Percentiles rank a stretch among this genome's conserved stretches.
Evolutionary conservation across 2,329 filamentous ascomycete species (phyloP).

Genomic region (Lojkania enalia): DNA sequence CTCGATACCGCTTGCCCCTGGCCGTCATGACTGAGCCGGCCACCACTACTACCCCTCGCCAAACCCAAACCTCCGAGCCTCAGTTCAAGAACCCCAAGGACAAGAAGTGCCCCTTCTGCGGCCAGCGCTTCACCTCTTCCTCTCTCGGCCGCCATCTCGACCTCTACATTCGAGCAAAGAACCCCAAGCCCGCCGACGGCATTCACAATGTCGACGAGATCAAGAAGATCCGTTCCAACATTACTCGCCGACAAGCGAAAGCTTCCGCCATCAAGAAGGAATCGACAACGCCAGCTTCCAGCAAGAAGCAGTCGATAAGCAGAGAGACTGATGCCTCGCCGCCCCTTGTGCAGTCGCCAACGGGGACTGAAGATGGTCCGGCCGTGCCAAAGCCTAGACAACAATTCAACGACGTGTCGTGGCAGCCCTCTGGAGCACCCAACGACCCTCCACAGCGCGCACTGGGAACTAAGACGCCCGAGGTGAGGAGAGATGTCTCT

Average conservation of each 20-base stretch:
- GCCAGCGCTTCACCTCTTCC: constrained; percentile 88
- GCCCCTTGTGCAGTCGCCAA: constrained; percentile 27
- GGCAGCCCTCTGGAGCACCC: constrained; percentile 78
- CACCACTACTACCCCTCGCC: constrained; percentile 38
- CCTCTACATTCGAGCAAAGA: constrained; percentile 90
- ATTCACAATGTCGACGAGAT: constrained; percentile 91
- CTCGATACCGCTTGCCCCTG: not conserved
- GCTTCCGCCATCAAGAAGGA: constrained; percentile 62
- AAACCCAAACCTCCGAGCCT: constrained; percentile 30
- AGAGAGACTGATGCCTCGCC: constrained; percentile 30
- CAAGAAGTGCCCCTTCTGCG: constrained; percentile 84
- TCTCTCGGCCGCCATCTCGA: constrained; percentile 92
- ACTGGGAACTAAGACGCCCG: constrained; percentile 52
- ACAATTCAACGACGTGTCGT: constrained; percentile 65
- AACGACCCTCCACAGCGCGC: constrained; percentile 64
- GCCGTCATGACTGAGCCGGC: constrained; percentile 29
- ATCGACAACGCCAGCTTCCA: constrained; percentile 57
- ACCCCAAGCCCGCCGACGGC: constrained; percentile 83
- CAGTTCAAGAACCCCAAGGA: constrained; percentile 69
- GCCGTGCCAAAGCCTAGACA: constrained; percentile 44
- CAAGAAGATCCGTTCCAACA: constrained; percentile 75
- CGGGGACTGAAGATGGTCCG: constrained; percentile 32
- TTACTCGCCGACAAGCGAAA: constrained; percentile 83
- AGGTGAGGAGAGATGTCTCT: constrained; percentile 41
- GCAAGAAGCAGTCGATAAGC: constrained; percentile 45